These are phyloP conservation scores for Candida montana DNA, from an alignment of 805 yeast genomes.

Conservation along the genomic window DNA sequence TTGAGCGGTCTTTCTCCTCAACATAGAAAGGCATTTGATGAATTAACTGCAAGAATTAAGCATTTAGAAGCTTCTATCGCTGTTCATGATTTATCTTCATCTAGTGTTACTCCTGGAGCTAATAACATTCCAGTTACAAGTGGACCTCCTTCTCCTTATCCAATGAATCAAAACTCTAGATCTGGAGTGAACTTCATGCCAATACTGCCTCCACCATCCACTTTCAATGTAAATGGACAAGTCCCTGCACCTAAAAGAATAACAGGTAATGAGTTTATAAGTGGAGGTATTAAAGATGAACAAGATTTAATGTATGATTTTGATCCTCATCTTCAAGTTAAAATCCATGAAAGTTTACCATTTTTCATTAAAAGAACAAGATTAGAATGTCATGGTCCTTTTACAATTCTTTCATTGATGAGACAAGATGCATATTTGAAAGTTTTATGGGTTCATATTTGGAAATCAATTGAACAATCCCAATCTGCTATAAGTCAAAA, in stretches of 20 bases:
- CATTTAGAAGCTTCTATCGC: conserved; percentile 42
- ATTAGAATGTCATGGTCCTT: conserved; percentile 46
- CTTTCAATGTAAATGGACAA: background rate
- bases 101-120: background rate
- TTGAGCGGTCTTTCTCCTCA: conserved; percentile 7
- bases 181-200: background rate
- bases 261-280: background rate
- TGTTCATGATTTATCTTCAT: conserved; percentile 27
- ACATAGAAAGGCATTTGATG: conserved; percentile 21
- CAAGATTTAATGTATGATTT: conserved; percentile 12
- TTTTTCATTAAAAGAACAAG: conserved; percentile 36
- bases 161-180: background rate
- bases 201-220: conserved; percentile 5
- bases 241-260: background rate
- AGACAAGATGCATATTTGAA: conserved; percentile 40
- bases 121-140: background rate
- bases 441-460: conserved; percentile 30
- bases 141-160: background rate
- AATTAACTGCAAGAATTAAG: conserved; percentile 37
- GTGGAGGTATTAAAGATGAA: background rate
- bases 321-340: conserved; percentile 31
- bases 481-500: background rate
- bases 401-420: conserved; percentile 43
- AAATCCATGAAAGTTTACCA: conserved; percentile 41
- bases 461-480: conserved; percentile 14